These are phyloP conservation scores for Hypericum perforatum DNA, from an alignment of 345 rosid genomes.

Conservation along the genomic window DNA sequence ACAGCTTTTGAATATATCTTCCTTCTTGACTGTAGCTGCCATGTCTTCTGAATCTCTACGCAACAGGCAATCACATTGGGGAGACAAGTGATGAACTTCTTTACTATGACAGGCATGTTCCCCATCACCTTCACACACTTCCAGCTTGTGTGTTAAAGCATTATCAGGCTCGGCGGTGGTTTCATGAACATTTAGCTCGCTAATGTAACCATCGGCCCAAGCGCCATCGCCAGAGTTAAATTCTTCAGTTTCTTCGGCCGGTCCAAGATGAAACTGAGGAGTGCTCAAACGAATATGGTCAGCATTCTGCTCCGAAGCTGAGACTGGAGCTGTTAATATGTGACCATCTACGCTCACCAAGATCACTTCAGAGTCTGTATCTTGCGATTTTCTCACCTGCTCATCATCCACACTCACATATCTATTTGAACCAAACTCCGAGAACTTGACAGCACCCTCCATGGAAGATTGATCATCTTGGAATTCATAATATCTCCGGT, in stretches of 20 bases:
- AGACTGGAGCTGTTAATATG: conserved; percentile 69
- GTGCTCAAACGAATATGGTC: conserved; percentile 47
- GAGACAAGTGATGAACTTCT: conserved; percentile 15
- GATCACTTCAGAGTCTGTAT: conserved; percentile 56
- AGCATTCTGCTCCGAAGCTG: conserved; percentile 47
- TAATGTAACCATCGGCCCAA: conserved; percentile 40
- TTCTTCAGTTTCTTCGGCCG: conserved; percentile 59
- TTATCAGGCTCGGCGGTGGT: conserved; percentile 19
- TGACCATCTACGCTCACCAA: conserved; percentile 84
- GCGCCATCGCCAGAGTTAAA: conserved; percentile 42
- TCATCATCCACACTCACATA: conserved; percentile 43
- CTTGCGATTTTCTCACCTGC: conserved; percentile 35
- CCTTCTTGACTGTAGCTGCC: conserved; percentile 20
- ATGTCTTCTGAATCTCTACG: conserved; percentile 18
- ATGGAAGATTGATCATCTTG: conserved; percentile 53
- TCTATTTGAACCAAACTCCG: conserved; percentile 46
- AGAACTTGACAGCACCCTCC: conserved; percentile 31
- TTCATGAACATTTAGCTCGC: conserved; percentile 31
- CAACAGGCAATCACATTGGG: conserved; percentile 18
- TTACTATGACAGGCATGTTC: conserved; percentile 25
- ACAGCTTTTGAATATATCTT: conserved; percentile 41
- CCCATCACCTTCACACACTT: conserved; percentile 27
- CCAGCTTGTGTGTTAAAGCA: conserved; percentile 18
- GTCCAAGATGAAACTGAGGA: conserved; percentile 81
- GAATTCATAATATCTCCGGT: conserved; percentile 54